Conservation (phyloP, 2,329 filamentous ascomycete genomes). For the Grosmannia huntii region DNA sequence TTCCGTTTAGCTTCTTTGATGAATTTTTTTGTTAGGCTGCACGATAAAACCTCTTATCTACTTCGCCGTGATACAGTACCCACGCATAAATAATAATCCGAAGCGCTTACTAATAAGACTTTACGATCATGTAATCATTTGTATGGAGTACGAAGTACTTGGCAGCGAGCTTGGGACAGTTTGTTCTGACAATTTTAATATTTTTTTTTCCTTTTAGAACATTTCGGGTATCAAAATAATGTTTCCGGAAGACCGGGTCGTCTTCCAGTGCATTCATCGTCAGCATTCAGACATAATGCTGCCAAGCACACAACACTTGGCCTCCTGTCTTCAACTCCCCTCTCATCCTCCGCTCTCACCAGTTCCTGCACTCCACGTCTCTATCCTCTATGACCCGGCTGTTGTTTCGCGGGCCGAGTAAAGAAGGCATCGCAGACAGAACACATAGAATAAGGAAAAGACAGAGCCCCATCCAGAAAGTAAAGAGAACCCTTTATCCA, state of each 20-base stretch:
- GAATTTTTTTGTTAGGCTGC: neutral
- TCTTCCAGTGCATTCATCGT: neutral
- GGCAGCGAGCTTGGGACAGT: neutral
- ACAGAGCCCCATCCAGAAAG: neutral
- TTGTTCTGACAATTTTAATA: neutral
- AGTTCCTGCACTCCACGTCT: neutral
- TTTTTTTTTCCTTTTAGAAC: neutral
- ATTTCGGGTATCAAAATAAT: constrained; percentile 4
- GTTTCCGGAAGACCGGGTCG: neutral
- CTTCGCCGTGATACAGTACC: neutral
- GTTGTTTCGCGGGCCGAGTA: neutral
- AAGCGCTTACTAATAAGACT: neutral
- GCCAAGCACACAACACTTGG: neutral
- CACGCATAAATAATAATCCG: neutral
- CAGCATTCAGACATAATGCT: neutral
- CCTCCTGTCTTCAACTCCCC: neutral
- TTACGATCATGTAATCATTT: neutral
- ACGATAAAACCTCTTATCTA: neutral
- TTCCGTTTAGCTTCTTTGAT: neutral
- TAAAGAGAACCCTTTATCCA: neutral
- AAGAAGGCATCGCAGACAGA: neutral
- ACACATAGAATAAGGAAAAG: neutral
- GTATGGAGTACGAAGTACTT: no score
- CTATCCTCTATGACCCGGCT: constrained; percentile 7
- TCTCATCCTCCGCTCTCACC: neutral